phyloP scores from a whole-genome alignment of 2,329 filamentous ascomycete species.

The Colletotrichum falcatum region DNA sequence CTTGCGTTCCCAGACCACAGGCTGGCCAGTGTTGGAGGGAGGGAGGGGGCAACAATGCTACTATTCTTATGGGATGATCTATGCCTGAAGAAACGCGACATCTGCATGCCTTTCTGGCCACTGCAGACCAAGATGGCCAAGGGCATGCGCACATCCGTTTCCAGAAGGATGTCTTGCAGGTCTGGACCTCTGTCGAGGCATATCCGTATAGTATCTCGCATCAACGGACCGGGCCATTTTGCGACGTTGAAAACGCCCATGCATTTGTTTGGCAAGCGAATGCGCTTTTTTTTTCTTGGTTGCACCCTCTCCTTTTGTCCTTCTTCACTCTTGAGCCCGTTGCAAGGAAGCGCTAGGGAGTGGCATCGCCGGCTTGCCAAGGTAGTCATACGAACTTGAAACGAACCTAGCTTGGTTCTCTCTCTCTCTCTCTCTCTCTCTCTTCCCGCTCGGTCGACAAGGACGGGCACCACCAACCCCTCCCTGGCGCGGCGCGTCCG shows the following conservation, averaged over 20 bases:
- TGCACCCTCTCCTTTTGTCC: not conserved
- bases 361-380: conserved; percentile 29
- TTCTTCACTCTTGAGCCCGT: not conserved
- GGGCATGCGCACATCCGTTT: not conserved
- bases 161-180: conserved; percentile 10
- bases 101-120: conserved; percentile 15
- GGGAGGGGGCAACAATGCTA: conserved; percentile 11
- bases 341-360: conserved; percentile 28
- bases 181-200: not conserved
- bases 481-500: not conserved
- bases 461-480: not conserved
- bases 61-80: conserved; percentile 25
- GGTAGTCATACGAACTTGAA: conserved; percentile 38
- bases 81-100: conserved; percentile 26
- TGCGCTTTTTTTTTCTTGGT: not conserved
- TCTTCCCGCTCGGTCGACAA: conserved; percentile 32
- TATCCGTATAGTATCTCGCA: conserved; percentile 10
- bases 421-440: too few relatives aligned
- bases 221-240: not conserved
- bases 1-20: conserved; percentile 1
- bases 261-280: conserved; percentile 5
- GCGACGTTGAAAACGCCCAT: not conserved
- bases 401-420: conserved; percentile 32
- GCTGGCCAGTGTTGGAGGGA: conserved; percentile 2
- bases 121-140: not conserved